Percentiles rank a stretch among this genome's conserved stretches.
phyloP scores from a whole-genome alignment of 106 monocot genomes.

The Dendrobium officinale region DNA sequence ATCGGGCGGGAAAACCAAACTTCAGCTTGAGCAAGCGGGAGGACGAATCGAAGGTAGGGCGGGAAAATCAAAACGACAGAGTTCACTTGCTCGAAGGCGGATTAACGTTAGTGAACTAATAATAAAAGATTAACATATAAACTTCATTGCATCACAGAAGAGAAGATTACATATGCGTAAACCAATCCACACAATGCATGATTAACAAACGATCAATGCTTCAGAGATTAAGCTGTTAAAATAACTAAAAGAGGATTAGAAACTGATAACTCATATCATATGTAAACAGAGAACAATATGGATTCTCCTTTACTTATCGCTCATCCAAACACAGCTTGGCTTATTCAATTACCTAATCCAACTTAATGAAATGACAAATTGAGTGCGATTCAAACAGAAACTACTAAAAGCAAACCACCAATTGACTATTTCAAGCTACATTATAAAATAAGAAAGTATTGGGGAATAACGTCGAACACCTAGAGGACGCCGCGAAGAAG shows the following conservation, averaged over 20 bases:
- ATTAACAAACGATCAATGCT: not conserved
- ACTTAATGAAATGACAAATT: not conserved
- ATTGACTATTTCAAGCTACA: not conserved
- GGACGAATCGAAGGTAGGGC: too few species aligned
- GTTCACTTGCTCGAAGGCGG: too few species aligned
- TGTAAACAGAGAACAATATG: not conserved
- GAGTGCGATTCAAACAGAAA: not conserved
- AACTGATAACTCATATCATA: not conserved
- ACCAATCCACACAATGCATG: not conserved
- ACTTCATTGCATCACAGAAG: too few species aligned
- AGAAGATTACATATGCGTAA: too few species aligned
- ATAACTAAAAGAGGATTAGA: not conserved
- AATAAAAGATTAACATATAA: too few species aligned
- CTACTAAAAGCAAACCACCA: not conserved
- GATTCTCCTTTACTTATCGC: not conserved
- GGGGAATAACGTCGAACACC: slow-evolving; percentile 6
- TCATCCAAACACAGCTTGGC: not conserved
- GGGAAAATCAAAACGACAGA: too few species aligned
- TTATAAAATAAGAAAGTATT: not conserved
- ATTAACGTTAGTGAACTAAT: too few species aligned
- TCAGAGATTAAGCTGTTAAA: not conserved
- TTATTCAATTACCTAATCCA: not conserved
- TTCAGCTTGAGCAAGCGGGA: too few species aligned
- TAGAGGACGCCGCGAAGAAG: slow-evolving; percentile 18
- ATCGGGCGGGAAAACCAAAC: too few species aligned